These are phyloP conservation scores for Albifimbria verrucaria DNA, from an alignment of 2,329 filamentous ascomycete species.

Conservation along the genomic window DNA sequence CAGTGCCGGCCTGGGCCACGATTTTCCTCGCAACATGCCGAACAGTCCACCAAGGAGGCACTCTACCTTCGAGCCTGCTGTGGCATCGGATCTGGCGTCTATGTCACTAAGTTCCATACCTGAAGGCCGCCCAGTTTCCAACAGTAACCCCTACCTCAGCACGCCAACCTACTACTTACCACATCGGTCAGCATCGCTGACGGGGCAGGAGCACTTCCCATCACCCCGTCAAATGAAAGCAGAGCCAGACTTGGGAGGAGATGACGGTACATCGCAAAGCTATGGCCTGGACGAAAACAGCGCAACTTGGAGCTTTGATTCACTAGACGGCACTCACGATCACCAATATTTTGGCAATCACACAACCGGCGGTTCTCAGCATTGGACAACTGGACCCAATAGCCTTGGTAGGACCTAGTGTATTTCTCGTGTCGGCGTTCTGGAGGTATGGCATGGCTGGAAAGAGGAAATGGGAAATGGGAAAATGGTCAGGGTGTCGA, in stretches of 20 bases:
- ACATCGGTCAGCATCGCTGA: conserved; percentile 9
- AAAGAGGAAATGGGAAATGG: background rate
- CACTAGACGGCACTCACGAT: conserved; percentile 11
- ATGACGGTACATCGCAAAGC: conserved; percentile 11
- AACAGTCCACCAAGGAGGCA: conserved; percentile 12
- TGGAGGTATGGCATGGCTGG: background rate
- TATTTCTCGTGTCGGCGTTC: background rate
- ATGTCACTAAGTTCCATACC: conserved; percentile 8
- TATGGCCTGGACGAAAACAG: conserved; percentile 13
- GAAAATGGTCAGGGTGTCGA: background rate
- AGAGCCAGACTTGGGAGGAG: conserved; percentile 11
- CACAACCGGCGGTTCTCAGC: conserved; percentile 5
- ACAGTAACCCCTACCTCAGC: conserved; percentile 7
- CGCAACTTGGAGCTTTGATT: conserved; percentile 12
- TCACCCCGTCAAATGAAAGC: conserved; percentile 14
- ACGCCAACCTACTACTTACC: conserved; percentile 15
- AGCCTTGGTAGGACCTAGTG: conserved; percentile 5
- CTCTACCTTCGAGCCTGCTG: conserved; percentile 15
- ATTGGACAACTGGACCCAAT: conserved; percentile 10
- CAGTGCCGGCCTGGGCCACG: conserved; percentile 12
- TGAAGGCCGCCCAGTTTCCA: conserved; percentile 8
- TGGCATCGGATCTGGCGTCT: conserved; percentile 11
- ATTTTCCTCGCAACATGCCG: conserved; percentile 22
- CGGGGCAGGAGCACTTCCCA: conserved; percentile 14
- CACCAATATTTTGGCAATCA: conserved; percentile 10